A percentile compares a stretch with the other conserved stretches of the same genome.
Conservation (phyloP, 1,284 basidiomycete species). For the Microbotryum intermedium region DNA sequence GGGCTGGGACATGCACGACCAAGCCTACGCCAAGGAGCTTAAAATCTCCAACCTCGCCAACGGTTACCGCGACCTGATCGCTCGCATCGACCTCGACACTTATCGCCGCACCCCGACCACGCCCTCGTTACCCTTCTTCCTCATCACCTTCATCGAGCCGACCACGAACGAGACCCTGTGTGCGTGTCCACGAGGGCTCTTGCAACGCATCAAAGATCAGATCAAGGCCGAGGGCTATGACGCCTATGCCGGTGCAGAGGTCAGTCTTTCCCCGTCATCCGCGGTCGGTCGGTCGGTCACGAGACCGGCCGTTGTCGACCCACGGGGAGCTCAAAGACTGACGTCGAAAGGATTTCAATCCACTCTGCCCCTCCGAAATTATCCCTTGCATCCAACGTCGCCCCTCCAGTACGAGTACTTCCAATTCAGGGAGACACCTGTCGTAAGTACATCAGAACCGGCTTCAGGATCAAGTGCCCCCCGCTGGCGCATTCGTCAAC, state of each 20-base stretch:
- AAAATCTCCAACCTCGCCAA: conserved; percentile 82
- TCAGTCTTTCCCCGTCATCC: conserved; percentile 44
- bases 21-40: conserved; percentile 60
- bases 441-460: too few species aligned
- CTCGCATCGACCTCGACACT: conserved; percentile 28
- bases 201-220: conserved; percentile 52
- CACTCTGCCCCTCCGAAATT: not conserved
- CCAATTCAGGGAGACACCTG: conserved; percentile 55
- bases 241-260: conserved; percentile 46
- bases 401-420: conserved; percentile 78
- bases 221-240: conserved; percentile 32
- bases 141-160: conserved; percentile 80
- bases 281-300: not conserved
- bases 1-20: conserved; percentile 66
- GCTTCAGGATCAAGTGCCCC: too few species aligned
- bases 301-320: not conserved
- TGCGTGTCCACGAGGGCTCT: conserved; percentile 77
- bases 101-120: conserved; percentile 49
- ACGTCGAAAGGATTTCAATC: too few species aligned
- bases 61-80: conserved; percentile 77
- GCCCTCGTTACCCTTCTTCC: conserved; percentile 65
- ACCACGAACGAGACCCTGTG: conserved; percentile 61
- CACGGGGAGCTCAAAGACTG: not conserved
- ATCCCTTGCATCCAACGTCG: too few species aligned
- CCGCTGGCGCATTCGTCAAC: not conserved